Conservation (phyloP, 345 rosid species). For the Trapa bicornis region DNA sequence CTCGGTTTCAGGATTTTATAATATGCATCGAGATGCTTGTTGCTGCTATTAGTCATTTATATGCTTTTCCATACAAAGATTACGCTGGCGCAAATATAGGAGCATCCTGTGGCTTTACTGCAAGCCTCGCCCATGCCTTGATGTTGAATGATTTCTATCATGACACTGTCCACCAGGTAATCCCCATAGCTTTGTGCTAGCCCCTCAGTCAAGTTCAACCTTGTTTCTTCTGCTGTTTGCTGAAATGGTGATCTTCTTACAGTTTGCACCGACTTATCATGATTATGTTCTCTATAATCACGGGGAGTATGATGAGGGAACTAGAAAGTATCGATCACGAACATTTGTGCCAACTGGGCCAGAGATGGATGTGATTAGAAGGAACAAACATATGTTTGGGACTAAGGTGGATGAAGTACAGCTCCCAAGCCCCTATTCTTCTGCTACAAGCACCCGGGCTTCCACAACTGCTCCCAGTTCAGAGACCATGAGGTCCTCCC, state of each 20-base stretch:
- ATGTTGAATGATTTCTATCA: slow-evolving; percentile 90
- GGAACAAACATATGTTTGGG: slow-evolving; percentile 56
- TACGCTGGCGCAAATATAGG: slow-evolving; percentile 96
- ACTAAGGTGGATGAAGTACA: slow-evolving; percentile 70
- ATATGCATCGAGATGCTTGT: slow-evolving; percentile 95
- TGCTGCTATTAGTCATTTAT: slow-evolving; percentile 86
- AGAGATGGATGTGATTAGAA: slow-evolving; percentile 94
- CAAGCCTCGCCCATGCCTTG: slow-evolving; percentile 80
- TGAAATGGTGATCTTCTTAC: slow-evolving; percentile 18
- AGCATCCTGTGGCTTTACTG: slow-evolving; percentile 54
- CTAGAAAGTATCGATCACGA: slow-evolving; percentile 74
- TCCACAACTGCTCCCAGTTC: slow-evolving; percentile 23
- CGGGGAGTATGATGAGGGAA: slow-evolving; percentile 76
- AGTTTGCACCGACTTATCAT: slow-evolving; percentile 97
- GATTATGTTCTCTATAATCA: slow-evolving; percentile 95
- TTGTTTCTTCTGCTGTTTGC: slow-evolving; percentile 3
- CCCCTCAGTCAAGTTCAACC: not conserved
- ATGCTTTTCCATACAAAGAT: slow-evolving; percentile 96
- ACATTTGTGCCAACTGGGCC: slow-evolving; percentile 98
- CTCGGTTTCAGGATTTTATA: slow-evolving; percentile 75
- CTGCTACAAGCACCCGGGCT: slow-evolving; percentile 48
- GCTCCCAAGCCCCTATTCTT: slow-evolving; percentile 46
- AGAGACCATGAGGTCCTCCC: slow-evolving; percentile 62
- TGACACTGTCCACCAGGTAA: slow-evolving; percentile 98
- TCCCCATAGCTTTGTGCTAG: not conserved